A percentile compares a stretch with the other conserved stretches of the same genome.
Evolutionary conservation across 129 eudicot genomes (phyloP).

Genomic region (Flaveria bidentis): DNA sequence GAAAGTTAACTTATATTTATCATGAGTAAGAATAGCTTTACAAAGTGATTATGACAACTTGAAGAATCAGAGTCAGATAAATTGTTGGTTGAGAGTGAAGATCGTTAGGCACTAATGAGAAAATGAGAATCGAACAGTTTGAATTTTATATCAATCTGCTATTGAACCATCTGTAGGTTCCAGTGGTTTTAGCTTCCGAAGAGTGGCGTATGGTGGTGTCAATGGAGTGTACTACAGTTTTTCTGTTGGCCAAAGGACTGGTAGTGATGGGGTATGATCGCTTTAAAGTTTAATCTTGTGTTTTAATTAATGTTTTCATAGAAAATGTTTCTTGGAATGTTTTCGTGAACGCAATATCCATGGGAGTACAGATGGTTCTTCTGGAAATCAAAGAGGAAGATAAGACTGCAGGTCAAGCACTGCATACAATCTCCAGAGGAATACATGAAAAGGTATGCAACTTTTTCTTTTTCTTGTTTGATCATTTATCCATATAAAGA

Average conservation of each 20-base stretch:
- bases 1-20: neutral
- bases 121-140: neutral
- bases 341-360: conserved; percentile 3
- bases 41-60: conserved; percentile 16
- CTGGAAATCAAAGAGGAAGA: conserved; percentile 75
- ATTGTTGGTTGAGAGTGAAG: neutral
- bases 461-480: neutral
- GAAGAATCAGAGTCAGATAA: conserved; percentile 8
- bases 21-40: neutral
- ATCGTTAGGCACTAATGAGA: neutral
- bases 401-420: conserved; percentile 48
- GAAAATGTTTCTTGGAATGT: neutral
- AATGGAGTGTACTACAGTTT: conserved; percentile 59
- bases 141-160: neutral
- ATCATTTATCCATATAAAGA: neutral
- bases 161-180: conserved; percentile 19
- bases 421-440: conserved; percentile 63
- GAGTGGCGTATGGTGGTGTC: conserved; percentile 67
- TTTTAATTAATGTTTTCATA: neutral
- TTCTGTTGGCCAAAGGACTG: conserved; percentile 55
- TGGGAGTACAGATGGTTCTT: conserved; percentile 39
- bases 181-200: conserved; percentile 47
- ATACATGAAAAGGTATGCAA: conserved; percentile 58
- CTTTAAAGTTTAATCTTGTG: neutral
- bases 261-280: conserved; percentile 57